Percentiles rank a stretch among this genome's conserved stretches.
phyloP scores from a whole-genome alignment of 1,139 yeast species.

The Saccharomycopsis crataegensis region DNA sequence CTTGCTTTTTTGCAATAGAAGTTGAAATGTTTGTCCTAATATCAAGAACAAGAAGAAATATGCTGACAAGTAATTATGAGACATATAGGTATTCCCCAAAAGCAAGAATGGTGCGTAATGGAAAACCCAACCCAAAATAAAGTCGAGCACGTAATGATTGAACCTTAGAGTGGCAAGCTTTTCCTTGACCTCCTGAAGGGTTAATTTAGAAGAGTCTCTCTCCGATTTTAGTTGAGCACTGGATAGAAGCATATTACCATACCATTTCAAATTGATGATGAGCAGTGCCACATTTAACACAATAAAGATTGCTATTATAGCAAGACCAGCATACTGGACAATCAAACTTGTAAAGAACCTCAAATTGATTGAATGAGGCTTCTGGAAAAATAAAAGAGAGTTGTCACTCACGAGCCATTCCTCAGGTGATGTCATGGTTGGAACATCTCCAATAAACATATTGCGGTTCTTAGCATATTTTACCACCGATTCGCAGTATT shows the following conservation, averaged over 20 bases:
- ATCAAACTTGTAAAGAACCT: neutral
- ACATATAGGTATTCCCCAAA: conserved; percentile 31
- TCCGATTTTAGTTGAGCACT: neutral
- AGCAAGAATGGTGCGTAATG: conserved; percentile 49
- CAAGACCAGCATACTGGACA: conserved; percentile 8
- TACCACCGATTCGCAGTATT: conserved; percentile 18
- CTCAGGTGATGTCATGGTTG: conserved; percentile 17
- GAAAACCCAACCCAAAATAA: conserved; percentile 47
- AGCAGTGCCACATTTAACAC: neutral
- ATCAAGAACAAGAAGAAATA: neutral
- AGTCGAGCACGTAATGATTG: conserved; percentile 28
- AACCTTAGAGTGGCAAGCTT: conserved; percentile 24
- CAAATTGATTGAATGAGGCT: neutral
- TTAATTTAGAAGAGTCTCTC: neutral
- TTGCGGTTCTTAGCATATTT: conserved; percentile 19
- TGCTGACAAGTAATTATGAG: neutral
- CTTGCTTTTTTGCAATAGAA: too few relatives aligned
- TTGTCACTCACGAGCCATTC: conserved; percentile 21
- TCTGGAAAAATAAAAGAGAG: neutral
- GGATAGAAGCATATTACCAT: conserved; percentile 3
- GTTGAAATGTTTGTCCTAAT: neutral
- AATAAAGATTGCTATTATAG: neutral
- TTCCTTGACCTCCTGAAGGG: conserved; percentile 6
- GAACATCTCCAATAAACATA: conserved; percentile 12
- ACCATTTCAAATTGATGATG: conserved; percentile 7